Base-by-base conservation (phyloP, 2,329 filamentous ascomycete genomes). In the Fusarium palustre region DNA sequence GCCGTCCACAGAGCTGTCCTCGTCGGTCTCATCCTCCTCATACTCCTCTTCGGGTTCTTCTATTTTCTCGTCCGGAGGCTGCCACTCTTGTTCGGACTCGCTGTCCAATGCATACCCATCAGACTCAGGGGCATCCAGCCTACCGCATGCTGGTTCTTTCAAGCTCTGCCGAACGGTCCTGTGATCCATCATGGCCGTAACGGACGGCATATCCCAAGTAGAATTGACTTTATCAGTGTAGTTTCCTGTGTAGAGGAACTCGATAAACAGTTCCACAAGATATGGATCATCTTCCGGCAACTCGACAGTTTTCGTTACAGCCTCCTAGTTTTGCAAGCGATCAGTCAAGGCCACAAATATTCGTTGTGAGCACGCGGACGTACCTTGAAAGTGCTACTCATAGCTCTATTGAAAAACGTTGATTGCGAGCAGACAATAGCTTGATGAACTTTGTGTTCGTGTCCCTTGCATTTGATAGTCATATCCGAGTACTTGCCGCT, bases 341-440 rank as follows among this genome's bases (percentile, higher is more conserved):
- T 28, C 11, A 25, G 43, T 20, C 11, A 56, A 38, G 22, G 12
- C 9, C 3, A 24, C 8, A 36, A n/a, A 24, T 6, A 38, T 47
- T 2, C 25, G 8, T 30, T 2, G 7, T 5, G 33, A 24, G 2
- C 13, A 3, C 13, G 5, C 18, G 10, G 42, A 7, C 47, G 0
- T 16, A 79, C 80, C 47, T 68, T 69, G 49, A 79, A 78, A 0
- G 55, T 45, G 4, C 56, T 65, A 20, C 64, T 61, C 45, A 77
- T 69, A 1, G 77, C 76, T 10, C 48, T 69, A 15, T 76, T 73
- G 20, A 73, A 71, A 45, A 81, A 81, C 10, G 70, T 25, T 1
- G 79, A 81, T 47, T 79, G 77, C 0, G 75, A 46, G 59, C 77
- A 81, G 18, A 81, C 68, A 31, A 81, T 71, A 24, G 75, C 73